phyloP scores from a whole-genome alignment of 179 eudicot species.

The Silene coronaria region DNA sequence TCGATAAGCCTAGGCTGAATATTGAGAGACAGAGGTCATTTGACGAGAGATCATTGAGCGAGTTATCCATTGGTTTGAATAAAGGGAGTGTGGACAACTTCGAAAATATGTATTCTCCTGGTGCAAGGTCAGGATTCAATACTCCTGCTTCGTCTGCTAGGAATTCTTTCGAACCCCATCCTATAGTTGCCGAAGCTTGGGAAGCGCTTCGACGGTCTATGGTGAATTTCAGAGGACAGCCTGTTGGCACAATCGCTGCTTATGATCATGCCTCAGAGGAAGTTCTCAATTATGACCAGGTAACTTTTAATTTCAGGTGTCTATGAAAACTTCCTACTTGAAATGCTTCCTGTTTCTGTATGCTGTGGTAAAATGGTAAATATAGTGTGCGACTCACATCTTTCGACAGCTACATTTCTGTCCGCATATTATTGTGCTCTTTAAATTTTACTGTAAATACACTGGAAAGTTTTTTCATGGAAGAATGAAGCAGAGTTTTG shows the following conservation, averaged over 20 bases:
- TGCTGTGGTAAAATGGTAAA: too few species aligned
- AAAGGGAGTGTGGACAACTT: slow-evolving; percentile 61
- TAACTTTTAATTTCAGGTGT: slow-evolving; percentile 17
- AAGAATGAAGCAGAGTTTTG: neutral
- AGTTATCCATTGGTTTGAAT: slow-evolving; percentile 63
- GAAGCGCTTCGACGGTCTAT: slow-evolving; percentile 85
- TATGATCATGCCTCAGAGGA: slow-evolving; percentile 96
- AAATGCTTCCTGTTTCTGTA: too few species aligned
- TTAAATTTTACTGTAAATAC: too few species aligned
- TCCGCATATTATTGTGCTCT: too few species aligned
- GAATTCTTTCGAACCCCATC: slow-evolving; percentile 95
- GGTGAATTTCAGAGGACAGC: slow-evolving; percentile 76
- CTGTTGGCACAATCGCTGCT: slow-evolving; percentile 94
- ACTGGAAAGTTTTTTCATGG: too few species aligned
- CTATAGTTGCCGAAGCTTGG: slow-evolving; percentile 99
- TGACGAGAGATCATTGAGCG: slow-evolving; percentile 94
- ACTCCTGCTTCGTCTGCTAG: slow-evolving; percentile 86
- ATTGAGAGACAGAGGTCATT: slow-evolving; percentile 90
- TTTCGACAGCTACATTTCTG: too few species aligned
- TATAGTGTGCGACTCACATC: too few species aligned
- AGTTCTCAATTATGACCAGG: slow-evolving; percentile 95
- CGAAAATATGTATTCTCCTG: slow-evolving; percentile 76
- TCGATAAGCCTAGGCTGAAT: slow-evolving; percentile 75
- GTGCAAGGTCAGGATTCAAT: slow-evolving; percentile 63
- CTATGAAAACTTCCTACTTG: too few species aligned